phyloP scores from a whole-genome alignment of 768 basidiomycete genomes.

The Amylocystis lapponica region DNA sequence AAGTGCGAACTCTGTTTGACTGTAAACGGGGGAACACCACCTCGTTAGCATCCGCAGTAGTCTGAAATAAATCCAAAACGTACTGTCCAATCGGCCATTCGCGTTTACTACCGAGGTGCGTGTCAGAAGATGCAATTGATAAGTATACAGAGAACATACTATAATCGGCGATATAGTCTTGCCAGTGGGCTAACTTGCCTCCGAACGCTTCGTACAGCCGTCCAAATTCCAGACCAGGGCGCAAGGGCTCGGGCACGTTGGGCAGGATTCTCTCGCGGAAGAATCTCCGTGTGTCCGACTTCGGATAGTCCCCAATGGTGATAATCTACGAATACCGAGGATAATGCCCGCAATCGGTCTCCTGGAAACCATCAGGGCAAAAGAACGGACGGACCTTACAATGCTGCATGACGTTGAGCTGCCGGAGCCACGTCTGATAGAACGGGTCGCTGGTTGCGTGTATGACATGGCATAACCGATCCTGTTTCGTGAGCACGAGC shows the following conservation, averaged over 20 bases:
- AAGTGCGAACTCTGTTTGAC: conserved; percentile 80
- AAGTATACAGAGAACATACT: conserved; percentile 31
- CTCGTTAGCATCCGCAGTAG: too few relatives aligned
- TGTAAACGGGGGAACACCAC: conserved; percentile 20
- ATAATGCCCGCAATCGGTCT: background rate
- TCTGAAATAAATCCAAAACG: conserved; percentile 25
- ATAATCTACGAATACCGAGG: conserved; percentile 44
- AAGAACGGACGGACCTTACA: conserved; percentile 49
- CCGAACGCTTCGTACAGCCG: conserved; percentile 74
- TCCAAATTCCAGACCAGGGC: conserved; percentile 58
- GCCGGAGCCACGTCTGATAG: conserved; percentile 79
- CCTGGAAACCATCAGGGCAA: background rate
- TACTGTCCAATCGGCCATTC: conserved; percentile 66
- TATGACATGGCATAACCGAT: conserved; percentile 76
- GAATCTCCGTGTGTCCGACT: conserved; percentile 60
- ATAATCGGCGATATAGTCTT: conserved; percentile 74
- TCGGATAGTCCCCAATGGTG: conserved; percentile 75
- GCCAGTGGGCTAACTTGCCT: conserved; percentile 79
- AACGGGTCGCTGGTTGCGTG: conserved; percentile 82
- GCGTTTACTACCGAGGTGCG: conserved; percentile 51
- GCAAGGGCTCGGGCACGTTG: conserved; percentile 62
- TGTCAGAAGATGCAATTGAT: background rate
- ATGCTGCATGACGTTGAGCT: conserved; percentile 76
- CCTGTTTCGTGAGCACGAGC: conserved; percentile 84
- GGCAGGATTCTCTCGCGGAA: conserved; percentile 61